These are phyloP conservation scores for Mikania micrantha DNA, from an alignment of 129 eudicot genomes.

Conservation along the genomic window DNA sequence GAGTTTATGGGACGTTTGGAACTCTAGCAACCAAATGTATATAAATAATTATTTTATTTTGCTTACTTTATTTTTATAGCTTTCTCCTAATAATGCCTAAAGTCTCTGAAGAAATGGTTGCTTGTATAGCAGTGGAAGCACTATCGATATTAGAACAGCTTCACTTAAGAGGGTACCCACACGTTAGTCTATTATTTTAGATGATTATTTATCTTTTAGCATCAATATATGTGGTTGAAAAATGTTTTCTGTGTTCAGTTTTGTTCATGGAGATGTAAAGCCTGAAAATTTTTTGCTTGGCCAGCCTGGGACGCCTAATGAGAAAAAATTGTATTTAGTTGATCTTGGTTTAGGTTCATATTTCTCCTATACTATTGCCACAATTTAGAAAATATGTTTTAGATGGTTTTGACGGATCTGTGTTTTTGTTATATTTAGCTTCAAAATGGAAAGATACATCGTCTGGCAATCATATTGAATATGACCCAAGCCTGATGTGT, in stretches of 20 bases:
- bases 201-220: neutral
- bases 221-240: neutral
- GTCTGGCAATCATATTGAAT: constrained; percentile 62
- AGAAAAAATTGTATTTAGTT: constrained; percentile 68
- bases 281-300: constrained; percentile 94
- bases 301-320: constrained; percentile 68
- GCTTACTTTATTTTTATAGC: no score
- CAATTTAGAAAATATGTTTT: neutral
- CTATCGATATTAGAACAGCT: constrained; percentile 73
- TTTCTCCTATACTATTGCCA: neutral
- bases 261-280: constrained; percentile 92
- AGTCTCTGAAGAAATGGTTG: constrained; percentile 76
- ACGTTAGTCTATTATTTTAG: neutral
- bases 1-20: constrained; percentile 95
- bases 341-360: constrained; percentile 85
- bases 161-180: constrained; percentile 58
- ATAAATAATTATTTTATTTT: neutral
- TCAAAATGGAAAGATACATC: constrained; percentile 67
- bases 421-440: constrained; percentile 32
- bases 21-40: constrained; percentile 51
- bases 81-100: no score
- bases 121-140: constrained; percentile 86
- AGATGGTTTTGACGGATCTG: neutral
- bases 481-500: constrained; percentile 92
- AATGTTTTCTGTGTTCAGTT: constrained; percentile 30